phyloP scores from a whole-genome alignment of 148 eudicot species.

The Diospyros lotus region DNA sequence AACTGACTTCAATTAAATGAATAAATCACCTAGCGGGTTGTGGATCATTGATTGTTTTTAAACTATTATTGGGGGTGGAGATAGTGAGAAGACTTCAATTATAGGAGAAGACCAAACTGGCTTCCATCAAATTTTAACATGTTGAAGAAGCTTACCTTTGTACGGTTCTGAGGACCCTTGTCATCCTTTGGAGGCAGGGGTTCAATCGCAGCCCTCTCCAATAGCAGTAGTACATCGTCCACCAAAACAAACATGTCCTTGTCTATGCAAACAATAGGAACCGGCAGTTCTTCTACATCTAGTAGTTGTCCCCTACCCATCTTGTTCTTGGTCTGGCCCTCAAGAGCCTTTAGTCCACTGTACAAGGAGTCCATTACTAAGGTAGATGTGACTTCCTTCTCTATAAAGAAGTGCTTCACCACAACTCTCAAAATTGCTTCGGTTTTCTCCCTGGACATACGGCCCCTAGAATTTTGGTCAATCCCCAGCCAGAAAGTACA shows the following conservation, averaged over 20 bases:
- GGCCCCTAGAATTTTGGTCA: slow-evolving; percentile 67
- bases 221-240: slow-evolving; percentile 69
- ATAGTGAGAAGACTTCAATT: background rate
- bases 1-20: no score
- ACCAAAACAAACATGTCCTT: slow-evolving; percentile 67
- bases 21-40: no score
- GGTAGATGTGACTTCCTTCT: slow-evolving; percentile 92
- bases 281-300: slow-evolving; percentile 54
- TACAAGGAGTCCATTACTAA: slow-evolving; percentile 92
- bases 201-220: slow-evolving; percentile 83
- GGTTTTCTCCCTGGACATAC: slow-evolving; percentile 74
- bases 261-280: slow-evolving; percentile 67
- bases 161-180: slow-evolving; percentile 88
- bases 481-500: slow-evolving; percentile 78
- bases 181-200: slow-evolving; percentile 94
- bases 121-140: slow-evolving; percentile 1
- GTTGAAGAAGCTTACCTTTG: slow-evolving; percentile 48
- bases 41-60: no score
- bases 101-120: background rate
- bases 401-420: slow-evolving; percentile 77
- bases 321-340: slow-evolving; percentile 67
- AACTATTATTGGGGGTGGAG: background rate
- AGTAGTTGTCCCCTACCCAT: slow-evolving; percentile 37
- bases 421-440: slow-evolving; percentile 62
- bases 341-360: slow-evolving; percentile 91